A percentile compares a stretch with the other conserved stretches of the same genome.
These are phyloP conservation scores for Fusarium sp. DNA, from an alignment of 2,329 filamentous ascomycete genomes.

Conservation along the genomic window DNA sequence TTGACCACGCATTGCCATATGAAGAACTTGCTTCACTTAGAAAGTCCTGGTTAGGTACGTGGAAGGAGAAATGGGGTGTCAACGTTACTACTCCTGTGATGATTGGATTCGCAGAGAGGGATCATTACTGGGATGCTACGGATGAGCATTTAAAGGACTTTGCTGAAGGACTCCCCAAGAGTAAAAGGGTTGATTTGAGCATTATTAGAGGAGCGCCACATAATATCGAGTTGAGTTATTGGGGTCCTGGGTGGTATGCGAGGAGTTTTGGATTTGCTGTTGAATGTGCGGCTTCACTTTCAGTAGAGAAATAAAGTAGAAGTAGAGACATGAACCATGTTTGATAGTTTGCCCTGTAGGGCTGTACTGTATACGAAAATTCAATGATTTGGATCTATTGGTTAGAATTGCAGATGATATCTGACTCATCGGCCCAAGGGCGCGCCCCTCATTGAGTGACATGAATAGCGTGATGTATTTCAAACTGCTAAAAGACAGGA, in stretches of 20 bases:
- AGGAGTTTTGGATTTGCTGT: slow-evolving; percentile 42
- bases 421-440: not conserved
- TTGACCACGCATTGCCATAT: slow-evolving; percentile 40
- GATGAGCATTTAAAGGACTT: slow-evolving; percentile 40
- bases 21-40: slow-evolving; percentile 32
- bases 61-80: slow-evolving; percentile 40
- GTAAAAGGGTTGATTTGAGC: slow-evolving; percentile 37
- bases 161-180: slow-evolving; percentile 23
- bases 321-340: no score
- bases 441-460: not conserved
- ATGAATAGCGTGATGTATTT: not conserved
- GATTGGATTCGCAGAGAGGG: slow-evolving; percentile 30
- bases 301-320: not conserved
- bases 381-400: no score
- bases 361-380: no score
- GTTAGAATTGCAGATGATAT: no score
- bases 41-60: slow-evolving; percentile 31
- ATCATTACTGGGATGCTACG: slow-evolving; percentile 40
- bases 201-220: slow-evolving; percentile 38
- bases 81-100: slow-evolving; percentile 37
- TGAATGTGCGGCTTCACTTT: slow-evolving; percentile 37
- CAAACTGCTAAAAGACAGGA: not conserved
- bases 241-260: slow-evolving; percentile 41
- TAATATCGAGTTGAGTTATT: slow-evolving; percentile 44
- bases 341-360: no score